A percentile compares a stretch with the other conserved stretches of the same genome.
These are phyloP conservation scores for Silene latifolia DNA, from an alignment of 148 eudicot species.

Conservation along the genomic window DNA sequence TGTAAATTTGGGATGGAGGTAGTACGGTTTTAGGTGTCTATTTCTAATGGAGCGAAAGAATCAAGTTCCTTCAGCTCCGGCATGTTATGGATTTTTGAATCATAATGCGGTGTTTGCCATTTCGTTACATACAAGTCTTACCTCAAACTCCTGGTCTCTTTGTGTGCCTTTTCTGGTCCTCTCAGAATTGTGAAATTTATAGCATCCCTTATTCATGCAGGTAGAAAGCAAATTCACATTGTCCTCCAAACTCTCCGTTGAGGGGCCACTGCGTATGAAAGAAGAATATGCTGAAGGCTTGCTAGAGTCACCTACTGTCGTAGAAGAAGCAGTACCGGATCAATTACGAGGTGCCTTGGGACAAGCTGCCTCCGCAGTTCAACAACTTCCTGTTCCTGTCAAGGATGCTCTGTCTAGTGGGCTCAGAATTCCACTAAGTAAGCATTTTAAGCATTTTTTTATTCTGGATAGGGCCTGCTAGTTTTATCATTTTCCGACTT, in stretches of 20 bases:
- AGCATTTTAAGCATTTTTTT: conserved; percentile 24
- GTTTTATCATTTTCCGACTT: background rate
- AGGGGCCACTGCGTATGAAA: conserved; percentile 91
- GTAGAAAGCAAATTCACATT: conserved; percentile 63
- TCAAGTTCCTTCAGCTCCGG: no score
- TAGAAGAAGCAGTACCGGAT: conserved; percentile 69
- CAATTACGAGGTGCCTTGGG: conserved; percentile 62
- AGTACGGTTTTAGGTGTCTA: no score
- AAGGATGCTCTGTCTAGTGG: conserved; percentile 63
- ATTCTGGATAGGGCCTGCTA: background rate
- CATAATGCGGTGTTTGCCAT: background rate
- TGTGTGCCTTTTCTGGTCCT: background rate
- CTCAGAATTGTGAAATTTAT: background rate
- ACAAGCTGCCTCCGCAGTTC: conserved; percentile 58
- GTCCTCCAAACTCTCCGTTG: conserved; percentile 59
- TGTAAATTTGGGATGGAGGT: no score
- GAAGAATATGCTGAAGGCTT: conserved; percentile 74
- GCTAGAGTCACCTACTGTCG: conserved; percentile 57
- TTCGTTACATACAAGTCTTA: background rate
- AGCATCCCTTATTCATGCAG: conserved; percentile 43
- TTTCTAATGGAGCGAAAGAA: no score
- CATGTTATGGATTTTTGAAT: no score
- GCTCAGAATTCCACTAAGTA: conserved; percentile 70
- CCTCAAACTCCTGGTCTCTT: no score
- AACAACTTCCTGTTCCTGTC: conserved; percentile 78